Evolutionary conservation across 257 asterid genomes (phyloP).

Genomic region (Euphrasia confusa): DNA sequence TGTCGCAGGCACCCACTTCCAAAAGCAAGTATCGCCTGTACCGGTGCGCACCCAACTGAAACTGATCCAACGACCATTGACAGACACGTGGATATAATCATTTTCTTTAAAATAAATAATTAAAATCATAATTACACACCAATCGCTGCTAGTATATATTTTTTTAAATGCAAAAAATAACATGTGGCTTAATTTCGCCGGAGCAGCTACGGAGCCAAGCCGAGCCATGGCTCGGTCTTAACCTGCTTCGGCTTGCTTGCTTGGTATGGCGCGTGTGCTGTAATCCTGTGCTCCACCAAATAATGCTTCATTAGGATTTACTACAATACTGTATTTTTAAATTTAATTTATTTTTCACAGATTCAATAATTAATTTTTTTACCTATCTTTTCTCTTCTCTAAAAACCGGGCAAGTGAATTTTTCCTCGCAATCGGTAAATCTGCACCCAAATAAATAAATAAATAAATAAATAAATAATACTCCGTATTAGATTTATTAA

Average conservation of each 20-base stretch:
- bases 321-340: neutral
- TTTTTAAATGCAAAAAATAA: neutral
- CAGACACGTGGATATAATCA: too few species aligned
- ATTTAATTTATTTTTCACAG: neutral
- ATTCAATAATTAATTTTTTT: neutral
- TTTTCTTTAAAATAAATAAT: too few species aligned
- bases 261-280: constrained; percentile 36
- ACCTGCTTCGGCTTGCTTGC: constrained; percentile 35
- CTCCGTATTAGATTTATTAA: too few species aligned
- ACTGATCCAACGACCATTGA: too few species aligned
- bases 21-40: too few species aligned
- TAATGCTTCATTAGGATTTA: neutral
- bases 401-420: constrained; percentile 55
- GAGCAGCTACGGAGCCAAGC: constrained; percentile 22
- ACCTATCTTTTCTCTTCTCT: constrained; percentile 54
- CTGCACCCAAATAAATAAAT: constrained; percentile 25
- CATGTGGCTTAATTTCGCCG: neutral
- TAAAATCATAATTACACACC: too few species aligned
- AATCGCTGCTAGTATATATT: too few species aligned
- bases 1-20: too few species aligned
- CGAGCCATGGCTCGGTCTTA: constrained; percentile 34
- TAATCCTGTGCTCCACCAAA: constrained; percentile 23
- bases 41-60: too few species aligned
- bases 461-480: too few species aligned
- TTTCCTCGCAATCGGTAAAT: constrained; percentile 56